Percentiles rank a stretch among this genome's conserved stretches.
phyloP scores from a whole-genome alignment of 176 grass and related monocot species.

The Bonia amplexicaulis region DNA sequence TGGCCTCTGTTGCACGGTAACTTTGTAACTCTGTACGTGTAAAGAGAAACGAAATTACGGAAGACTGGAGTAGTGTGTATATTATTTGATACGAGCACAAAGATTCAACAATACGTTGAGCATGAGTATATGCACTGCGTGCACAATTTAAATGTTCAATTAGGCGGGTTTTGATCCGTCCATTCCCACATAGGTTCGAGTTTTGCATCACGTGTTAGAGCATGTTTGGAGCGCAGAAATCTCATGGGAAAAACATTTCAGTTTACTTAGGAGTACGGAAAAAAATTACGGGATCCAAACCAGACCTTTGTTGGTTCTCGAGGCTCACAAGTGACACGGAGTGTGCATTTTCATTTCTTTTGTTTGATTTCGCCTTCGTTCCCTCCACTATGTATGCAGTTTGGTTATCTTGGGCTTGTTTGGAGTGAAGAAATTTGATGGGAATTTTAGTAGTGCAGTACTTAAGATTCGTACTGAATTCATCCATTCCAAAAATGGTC shows the following conservation, averaged over 20 bases:
- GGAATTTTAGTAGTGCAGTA: background rate
- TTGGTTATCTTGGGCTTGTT: too few relatives aligned
- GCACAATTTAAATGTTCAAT: slow-evolving; percentile 2
- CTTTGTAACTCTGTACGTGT: background rate
- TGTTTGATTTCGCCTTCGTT: background rate
- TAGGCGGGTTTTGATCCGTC: background rate
- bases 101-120: slow-evolving; percentile 3
- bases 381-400: too few relatives aligned
- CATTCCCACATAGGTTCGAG: background rate
- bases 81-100: background rate
- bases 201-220: background rate
- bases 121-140: background rate
- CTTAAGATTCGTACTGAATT: background rate
- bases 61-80: background rate
- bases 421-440: background rate
- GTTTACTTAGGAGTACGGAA: background rate
- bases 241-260: background rate
- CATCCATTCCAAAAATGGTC: too few relatives aligned
- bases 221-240: too few relatives aligned
- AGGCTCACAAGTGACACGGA: background rate
- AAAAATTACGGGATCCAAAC: background rate
- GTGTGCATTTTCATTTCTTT: background rate
- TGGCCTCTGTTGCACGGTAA: background rate
- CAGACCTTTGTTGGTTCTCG: background rate
- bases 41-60: background rate